Conservation (phyloP, 805 yeast genomes). For the Kodamaea fukazawae region DNA sequence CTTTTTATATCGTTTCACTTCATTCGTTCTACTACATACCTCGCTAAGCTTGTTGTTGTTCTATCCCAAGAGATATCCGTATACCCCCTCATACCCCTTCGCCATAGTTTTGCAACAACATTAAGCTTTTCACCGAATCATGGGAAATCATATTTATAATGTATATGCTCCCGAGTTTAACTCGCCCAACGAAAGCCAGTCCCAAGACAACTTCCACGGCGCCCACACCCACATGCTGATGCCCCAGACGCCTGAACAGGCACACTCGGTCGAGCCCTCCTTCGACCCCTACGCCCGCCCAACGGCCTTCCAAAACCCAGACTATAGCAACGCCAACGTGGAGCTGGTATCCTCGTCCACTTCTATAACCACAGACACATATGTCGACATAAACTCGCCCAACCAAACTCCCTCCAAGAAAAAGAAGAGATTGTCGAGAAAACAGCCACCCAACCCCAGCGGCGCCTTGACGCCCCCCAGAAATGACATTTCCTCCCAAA, state of each 20-base stretch:
- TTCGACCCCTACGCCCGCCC: conserved; percentile 8
- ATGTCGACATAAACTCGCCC: conserved; percentile 12
- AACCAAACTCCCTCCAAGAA: conserved; percentile 1
- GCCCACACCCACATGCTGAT: conserved; percentile 6
- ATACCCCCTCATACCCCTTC: background rate
- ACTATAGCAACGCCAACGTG: conserved; percentile 3
- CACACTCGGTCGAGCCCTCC: conserved; percentile 3
- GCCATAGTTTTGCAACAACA: background rate
- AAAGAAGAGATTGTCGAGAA: conserved; percentile 7
- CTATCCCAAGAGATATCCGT: no score
- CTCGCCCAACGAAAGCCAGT: conserved; percentile 2
- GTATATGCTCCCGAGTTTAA: conserved; percentile 5
- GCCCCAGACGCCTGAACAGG: conserved; percentile 7
- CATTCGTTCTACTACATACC: no score
- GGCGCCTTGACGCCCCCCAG: background rate
- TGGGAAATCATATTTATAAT: conserved; percentile 13
- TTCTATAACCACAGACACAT: conserved; percentile 12
- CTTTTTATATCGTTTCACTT: no score
- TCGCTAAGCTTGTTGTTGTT: background rate
- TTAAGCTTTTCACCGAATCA: background rate
- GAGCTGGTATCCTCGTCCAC: conserved; percentile 10
- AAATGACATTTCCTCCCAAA: conserved; percentile 12
- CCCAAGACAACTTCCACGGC: conserved; percentile 7
- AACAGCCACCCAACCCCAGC: conserved; percentile 1
- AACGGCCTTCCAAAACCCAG: background rate